Evolutionary conservation across 1,284 basidiomycete species (phyloP).

Genomic region (Bondarzewia mesenterica): DNA sequence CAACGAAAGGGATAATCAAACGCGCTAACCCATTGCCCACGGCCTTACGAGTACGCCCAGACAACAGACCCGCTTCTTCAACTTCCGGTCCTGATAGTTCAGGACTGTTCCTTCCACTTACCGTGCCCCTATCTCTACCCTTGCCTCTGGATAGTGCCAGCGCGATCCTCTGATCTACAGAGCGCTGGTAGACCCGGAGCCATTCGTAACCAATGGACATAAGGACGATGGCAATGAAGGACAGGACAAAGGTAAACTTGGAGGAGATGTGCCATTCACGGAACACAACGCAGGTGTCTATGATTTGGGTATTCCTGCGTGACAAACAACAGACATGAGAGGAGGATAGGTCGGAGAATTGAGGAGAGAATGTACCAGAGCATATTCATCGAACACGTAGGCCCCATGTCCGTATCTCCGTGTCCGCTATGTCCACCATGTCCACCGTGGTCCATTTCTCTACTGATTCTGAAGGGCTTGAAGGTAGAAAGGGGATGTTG

Average conservation of each 20-base stretch:
- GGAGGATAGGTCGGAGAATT: too few species aligned
- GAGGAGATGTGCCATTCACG: constrained; percentile 62
- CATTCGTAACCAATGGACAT: constrained; percentile 72
- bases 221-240: constrained; percentile 51
- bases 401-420: constrained; percentile 39
- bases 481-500: too few species aligned
- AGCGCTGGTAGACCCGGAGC: constrained; percentile 51
- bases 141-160: constrained; percentile 37
- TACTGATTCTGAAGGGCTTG: too few species aligned
- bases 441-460: constrained; percentile 18
- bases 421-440: constrained; percentile 42
- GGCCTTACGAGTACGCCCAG: constrained; percentile 32
- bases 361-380: constrained; percentile 41
- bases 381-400: constrained; percentile 60
- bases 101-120: constrained; percentile 36
- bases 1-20: neutral
- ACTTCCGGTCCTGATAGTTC: constrained; percentile 21
- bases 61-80: constrained; percentile 49
- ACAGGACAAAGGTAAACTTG: constrained; percentile 46
- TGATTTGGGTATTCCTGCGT: constrained; percentile 62
- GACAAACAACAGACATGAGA: neutral
- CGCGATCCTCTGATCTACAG: constrained; percentile 52
- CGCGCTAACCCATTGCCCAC: constrained; percentile 33
- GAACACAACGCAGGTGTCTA: constrained; percentile 73
- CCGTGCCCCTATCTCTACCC: constrained; percentile 26